These are phyloP conservation scores for Taxillus chinensis DNA, from an alignment of 164 flowering plant genomes.

Conservation along the genomic window DNA sequence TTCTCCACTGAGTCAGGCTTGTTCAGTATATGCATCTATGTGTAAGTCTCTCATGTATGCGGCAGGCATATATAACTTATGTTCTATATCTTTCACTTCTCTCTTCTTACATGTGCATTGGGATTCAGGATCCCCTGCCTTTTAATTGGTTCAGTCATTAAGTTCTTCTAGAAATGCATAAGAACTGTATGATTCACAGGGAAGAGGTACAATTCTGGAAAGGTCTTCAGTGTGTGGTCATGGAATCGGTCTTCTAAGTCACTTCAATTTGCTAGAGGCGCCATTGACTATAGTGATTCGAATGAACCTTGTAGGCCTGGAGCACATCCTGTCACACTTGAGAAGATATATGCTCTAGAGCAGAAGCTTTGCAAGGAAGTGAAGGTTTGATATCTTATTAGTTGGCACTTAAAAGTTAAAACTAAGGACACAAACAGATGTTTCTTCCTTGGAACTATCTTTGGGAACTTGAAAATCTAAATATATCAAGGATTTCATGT, in stretches of 20 bases:
- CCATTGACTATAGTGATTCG: constrained; percentile 19
- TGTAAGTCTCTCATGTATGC: background rate
- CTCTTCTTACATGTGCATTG: background rate
- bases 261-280: constrained; percentile 43
- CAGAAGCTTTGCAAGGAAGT: constrained; percentile 59
- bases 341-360: constrained; percentile 54
- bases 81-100: background rate
- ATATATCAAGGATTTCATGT: no score
- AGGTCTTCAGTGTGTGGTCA: constrained; percentile 72
- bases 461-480: background rate
- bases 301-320: constrained; percentile 72
- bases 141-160: background rate
- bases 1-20: no score
- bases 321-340: constrained; percentile 63
- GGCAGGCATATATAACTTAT: background rate
- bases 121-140: background rate
- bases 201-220: constrained; percentile 58
- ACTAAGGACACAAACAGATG: background rate
- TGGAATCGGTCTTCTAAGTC: constrained; percentile 86
- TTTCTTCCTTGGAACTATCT: background rate
- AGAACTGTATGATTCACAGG: constrained; percentile 36
- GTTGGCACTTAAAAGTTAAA: background rate
- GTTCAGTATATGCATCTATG: no score
- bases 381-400: constrained; percentile 29
- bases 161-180: background rate